These are phyloP conservation scores for Penicillium expansum DNA, from an alignment of 2,329 filamentous ascomycete genomes.

Conservation along the genomic window DNA sequence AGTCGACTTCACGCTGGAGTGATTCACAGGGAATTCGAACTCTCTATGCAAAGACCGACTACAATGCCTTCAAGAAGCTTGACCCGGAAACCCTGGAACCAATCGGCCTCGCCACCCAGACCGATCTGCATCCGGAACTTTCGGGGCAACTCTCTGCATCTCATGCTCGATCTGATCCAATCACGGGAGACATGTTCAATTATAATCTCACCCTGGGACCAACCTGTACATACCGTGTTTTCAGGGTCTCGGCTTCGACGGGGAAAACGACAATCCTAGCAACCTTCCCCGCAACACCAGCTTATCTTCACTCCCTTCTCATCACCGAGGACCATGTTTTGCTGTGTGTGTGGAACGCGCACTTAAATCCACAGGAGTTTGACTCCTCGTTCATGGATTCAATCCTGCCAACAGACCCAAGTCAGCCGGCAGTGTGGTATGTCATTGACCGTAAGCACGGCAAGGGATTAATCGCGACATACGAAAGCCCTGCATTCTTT, in stretches of 20 bases:
- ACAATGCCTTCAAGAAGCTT: slow-evolving; percentile 57
- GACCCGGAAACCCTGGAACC: slow-evolving; percentile 72
- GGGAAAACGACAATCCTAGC: slow-evolving; percentile 70
- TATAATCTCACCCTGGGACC: slow-evolving; percentile 69
- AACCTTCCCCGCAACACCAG: slow-evolving; percentile 56
- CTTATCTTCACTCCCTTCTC: slow-evolving; percentile 83
- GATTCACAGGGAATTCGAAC: slow-evolving; percentile 44
- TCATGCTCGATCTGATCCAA: slow-evolving; percentile 69
- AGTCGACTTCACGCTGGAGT: slow-evolving; percentile 23
- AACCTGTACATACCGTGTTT: slow-evolving; percentile 64
- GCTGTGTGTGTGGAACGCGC: slow-evolving; percentile 68
- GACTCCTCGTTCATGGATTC: slow-evolving; percentile 56
- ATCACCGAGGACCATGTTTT: slow-evolving; percentile 69
- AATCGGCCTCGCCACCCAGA: slow-evolving; percentile 60
- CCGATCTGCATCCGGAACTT: slow-evolving; percentile 63
- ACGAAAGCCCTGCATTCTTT: slow-evolving; percentile 67
- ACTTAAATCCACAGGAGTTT: slow-evolving; percentile 51
- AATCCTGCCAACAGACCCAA: slow-evolving; percentile 61
- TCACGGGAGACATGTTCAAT: slow-evolving; percentile 74
- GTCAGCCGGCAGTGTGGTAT: slow-evolving; percentile 64
- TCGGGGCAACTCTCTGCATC: slow-evolving; percentile 66
- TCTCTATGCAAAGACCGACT: slow-evolving; percentile 62
- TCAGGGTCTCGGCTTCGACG: slow-evolving; percentile 60
- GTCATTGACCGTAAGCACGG: slow-evolving; percentile 65
- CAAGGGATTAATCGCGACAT: slow-evolving; percentile 66